Base-by-base conservation (phyloP, 2,329 filamentous ascomycete species). In the Cryphonectria naterciae region DNA sequence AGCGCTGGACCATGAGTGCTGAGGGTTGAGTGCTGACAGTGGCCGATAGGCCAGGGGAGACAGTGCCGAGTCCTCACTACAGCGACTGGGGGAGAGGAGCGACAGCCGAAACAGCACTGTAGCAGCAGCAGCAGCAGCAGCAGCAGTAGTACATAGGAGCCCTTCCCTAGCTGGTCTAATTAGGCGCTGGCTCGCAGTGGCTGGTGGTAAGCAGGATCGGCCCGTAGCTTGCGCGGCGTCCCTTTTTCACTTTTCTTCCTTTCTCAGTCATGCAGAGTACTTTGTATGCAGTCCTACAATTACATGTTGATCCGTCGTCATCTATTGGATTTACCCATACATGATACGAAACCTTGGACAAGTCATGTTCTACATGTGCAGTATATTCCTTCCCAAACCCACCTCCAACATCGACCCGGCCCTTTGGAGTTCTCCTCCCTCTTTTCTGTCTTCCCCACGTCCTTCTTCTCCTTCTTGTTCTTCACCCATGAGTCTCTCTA, bases 171-270 rank as follows among this genome's bases (percentile, higher is more conserved):
- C 52, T 56, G 11, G 52, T 28, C 52, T 54, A 54, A 4, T 25
- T 13, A 32, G 37, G 37, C 37, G 37, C 54, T 58, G 54, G 54
- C 54, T 58, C 54, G 25, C 54, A 19, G 54, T 58, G 54, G 54
- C 25, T 35, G 39, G 41, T 43, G 28, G n/a, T 64, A 64, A 64
- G 61, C 61, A 64, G 61, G 61, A 11, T 64, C 61, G 61, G 61
- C 61, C 61, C 61, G 61, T 46, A 46, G 37, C 37, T 17, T 39
- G n/a, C 60, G n/a, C 60, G 41, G 60, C 54, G 54, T 58, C n/a
- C 54, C 28, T 19, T 32, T 17, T 56, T 17, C 22, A 32, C 32
- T 3, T 32, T 22, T 11, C 17, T 17, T 17, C 15, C 41, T 17
- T 17, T 39, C 37, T 39, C 37, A 39, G 4, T 39, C 7, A 8